Conservation (phyloP, 768 basidiomycete species). For the Lentinula raphanica region DNA sequence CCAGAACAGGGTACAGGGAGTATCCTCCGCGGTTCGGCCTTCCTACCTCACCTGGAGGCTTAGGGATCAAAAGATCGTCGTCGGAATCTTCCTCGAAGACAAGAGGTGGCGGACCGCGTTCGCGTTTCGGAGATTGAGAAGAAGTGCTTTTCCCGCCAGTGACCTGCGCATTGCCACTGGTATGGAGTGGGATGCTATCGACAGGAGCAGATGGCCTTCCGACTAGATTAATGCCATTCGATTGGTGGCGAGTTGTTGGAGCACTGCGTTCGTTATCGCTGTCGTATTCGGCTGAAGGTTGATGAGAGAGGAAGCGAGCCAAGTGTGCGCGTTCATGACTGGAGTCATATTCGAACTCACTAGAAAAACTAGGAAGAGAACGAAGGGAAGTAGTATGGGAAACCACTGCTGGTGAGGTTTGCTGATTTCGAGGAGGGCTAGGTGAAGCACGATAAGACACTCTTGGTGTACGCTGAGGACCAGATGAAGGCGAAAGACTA, state of each 20-base stretch:
- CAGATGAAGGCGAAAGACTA: not conserved
- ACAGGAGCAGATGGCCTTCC: too few relatives aligned
- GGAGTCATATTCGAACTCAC: not conserved
- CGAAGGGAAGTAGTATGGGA: not conserved
- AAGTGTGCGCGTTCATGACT: not conserved
- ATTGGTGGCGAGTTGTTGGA: not conserved
- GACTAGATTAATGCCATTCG: too few relatives aligned
- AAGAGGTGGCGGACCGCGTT: not conserved
- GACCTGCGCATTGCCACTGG: not conserved
- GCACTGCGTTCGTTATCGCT: not conserved
- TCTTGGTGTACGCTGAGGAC: not conserved
- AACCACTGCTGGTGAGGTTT: not conserved
- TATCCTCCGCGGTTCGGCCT: constrained; percentile 13
- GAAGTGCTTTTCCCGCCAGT: not conserved
- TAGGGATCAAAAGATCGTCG: constrained; percentile 10
- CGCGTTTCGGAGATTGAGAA: not conserved
- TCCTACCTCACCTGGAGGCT: constrained; percentile 14
- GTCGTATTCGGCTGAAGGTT: not conserved
- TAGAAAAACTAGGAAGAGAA: not conserved
- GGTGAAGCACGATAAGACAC: not conserved
- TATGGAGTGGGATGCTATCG: not conserved
- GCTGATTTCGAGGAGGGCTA: not conserved
- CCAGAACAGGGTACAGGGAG: constrained; percentile 9
- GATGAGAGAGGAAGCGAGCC: not conserved
- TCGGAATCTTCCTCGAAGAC: not conserved